Conservation (phyloP, 176 grass and related monocot species). For the Dactylis glomerata region DNA sequence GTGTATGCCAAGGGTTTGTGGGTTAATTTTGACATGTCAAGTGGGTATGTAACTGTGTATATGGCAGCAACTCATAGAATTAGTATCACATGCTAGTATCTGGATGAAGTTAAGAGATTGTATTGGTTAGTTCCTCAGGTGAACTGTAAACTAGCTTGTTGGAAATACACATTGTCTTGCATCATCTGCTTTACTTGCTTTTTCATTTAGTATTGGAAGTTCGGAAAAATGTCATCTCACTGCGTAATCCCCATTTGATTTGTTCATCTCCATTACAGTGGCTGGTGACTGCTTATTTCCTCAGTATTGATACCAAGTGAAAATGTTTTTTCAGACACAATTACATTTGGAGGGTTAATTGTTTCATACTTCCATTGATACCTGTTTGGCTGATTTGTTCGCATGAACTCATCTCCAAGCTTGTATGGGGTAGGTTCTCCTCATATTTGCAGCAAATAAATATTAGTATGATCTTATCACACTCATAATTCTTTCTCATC, state of each 20-base stretch:
- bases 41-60: background rate
- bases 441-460: conserved; percentile 4
- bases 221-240: background rate
- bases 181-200: background rate
- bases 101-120: background rate
- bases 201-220: background rate
- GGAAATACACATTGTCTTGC: background rate
- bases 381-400: conserved; percentile 26
- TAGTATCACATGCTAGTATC: background rate
- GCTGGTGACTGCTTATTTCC: background rate
- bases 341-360: conserved; percentile 9
- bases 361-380: background rate
- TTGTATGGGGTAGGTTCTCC: conserved; percentile 63
- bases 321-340: conserved; percentile 15
- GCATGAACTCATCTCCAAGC: conserved; percentile 29
- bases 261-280: background rate
- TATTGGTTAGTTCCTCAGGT: background rate
- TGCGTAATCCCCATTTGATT: background rate
- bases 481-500: background rate
- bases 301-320: background rate
- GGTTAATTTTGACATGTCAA: background rate
- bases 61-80: background rate
- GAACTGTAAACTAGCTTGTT: background rate
- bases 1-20: background rate
- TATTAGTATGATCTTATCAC: background rate